A percentile compares a stretch with the other conserved stretches of the same genome.
Conservation (phyloP, 805 yeast species). For the Kodamaea jinghongensis region DNA sequence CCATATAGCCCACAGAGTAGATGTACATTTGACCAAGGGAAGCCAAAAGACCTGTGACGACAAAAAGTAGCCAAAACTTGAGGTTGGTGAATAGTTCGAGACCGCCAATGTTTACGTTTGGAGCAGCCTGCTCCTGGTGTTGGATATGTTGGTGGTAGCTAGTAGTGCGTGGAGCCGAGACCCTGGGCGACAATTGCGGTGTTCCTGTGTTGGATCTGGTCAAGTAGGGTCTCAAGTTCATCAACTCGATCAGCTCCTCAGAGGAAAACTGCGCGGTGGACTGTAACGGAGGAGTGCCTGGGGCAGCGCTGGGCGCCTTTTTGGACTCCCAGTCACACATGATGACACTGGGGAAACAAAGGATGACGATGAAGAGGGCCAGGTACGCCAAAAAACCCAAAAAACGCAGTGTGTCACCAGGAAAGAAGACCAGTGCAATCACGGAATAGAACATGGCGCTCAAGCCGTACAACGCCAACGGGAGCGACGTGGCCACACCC, state of each 20-base stretch:
- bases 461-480: constrained; percentile 71
- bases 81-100: constrained; percentile 18
- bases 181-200: constrained; percentile 9
- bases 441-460: constrained; percentile 68
- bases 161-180: constrained; percentile 6
- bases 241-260: constrained; percentile 9
- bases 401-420: constrained; percentile 58
- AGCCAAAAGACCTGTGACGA: constrained; percentile 39
- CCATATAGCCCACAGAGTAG: constrained; percentile 46
- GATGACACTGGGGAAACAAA: constrained; percentile 49
- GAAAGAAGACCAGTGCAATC: constrained; percentile 49
- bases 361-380: constrained; percentile 36
- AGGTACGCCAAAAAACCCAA: constrained; percentile 46
- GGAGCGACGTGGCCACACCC: constrained; percentile 75
- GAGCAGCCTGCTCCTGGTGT: not conserved
- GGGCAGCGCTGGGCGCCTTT: constrained; percentile 3
- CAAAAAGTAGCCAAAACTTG: constrained; percentile 39
- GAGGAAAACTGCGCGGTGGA: not conserved
- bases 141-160: constrained; percentile 6
- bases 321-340: constrained; percentile 35
- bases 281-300: constrained; percentile 2
- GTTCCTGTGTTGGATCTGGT: constrained; percentile 9
- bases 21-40: constrained; percentile 47
- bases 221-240: constrained; percentile 5
- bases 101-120: constrained; percentile 13